Percentiles rank a stretch among this genome's conserved stretches.
Evolutionary conservation across 192 early-diverging fungal species (phyloP).

Genomic region (Entomortierella beljakovae): DNA sequence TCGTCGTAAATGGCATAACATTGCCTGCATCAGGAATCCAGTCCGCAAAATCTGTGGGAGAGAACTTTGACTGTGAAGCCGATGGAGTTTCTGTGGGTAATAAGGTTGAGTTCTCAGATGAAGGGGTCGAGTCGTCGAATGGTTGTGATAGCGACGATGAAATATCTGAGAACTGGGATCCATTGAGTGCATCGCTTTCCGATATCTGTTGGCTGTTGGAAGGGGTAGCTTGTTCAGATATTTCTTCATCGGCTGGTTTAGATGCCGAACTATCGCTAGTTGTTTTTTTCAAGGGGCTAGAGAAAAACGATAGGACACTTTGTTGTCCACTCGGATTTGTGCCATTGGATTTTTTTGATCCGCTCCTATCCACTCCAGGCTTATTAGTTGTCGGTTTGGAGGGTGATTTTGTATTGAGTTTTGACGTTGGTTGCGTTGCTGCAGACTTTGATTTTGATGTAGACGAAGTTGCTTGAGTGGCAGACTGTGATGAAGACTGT

Average conservation of each 20-base stretch:
- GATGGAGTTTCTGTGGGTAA: neutral
- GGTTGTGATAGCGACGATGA: constrained; percentile 10
- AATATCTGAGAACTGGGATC: neutral
- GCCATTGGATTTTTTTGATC: constrained; percentile 4
- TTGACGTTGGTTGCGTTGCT: neutral
- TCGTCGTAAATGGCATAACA: constrained; percentile 26
- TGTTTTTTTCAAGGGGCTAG: constrained; percentile 4
- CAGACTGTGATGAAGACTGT: neutral
- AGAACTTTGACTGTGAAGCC: constrained; percentile 11
- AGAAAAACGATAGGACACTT: constrained; percentile 33
- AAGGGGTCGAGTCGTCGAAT: neutral
- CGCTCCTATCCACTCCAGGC: neutral
- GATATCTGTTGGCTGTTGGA: neutral
- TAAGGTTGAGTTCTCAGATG: neutral
- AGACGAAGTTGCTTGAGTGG: neutral
- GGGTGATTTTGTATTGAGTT: constrained; percentile 5
- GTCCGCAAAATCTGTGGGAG: constrained; percentile 43
- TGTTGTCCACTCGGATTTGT: constrained; percentile 14
- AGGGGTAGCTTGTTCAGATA: neutral
- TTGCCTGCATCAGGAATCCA: constrained; percentile 43
- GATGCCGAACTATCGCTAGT: neutral
- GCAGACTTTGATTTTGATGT: neutral
- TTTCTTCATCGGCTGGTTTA: neutral
- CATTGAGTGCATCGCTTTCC: neutral
- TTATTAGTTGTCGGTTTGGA: neutral